phyloP scores from a whole-genome alignment of 305 asterid genomes.

The Rubia peregrina region DNA sequence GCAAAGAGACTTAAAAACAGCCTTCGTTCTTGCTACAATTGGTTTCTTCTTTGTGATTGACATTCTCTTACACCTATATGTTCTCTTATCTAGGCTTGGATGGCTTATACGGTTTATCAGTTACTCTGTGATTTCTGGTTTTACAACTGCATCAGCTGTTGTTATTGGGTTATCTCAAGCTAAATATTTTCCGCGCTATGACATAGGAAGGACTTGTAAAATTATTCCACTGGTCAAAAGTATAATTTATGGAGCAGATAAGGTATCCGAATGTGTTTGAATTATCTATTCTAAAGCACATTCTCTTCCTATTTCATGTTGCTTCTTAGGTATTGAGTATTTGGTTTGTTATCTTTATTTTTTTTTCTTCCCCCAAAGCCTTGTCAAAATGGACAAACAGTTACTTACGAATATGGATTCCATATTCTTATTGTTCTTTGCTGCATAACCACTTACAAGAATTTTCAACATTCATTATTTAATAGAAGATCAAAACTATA shows the following conservation, averaged over 20 bases:
- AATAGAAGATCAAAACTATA: background rate
- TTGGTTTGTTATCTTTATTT: background rate
- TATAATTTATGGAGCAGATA: slow-evolving; percentile 72
- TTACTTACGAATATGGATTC: background rate
- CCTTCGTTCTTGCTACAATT: background rate
- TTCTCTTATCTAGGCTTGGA: slow-evolving; percentile 66
- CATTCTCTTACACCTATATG: slow-evolving; percentile 22
- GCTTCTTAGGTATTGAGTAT: background rate
- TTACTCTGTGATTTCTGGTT: slow-evolving; percentile 99
- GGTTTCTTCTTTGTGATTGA: background rate
- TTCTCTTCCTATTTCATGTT: background rate
- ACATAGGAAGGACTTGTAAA: slow-evolving; percentile 84
- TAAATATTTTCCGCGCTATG: slow-evolving; percentile 92
- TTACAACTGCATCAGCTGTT: slow-evolving; percentile 98
- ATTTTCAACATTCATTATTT: background rate
- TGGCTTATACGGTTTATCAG: slow-evolving; percentile 99
- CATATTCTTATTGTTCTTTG: background rate
- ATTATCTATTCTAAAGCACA: slow-evolving; percentile 2
- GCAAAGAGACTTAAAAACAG: background rate
- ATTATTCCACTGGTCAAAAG: slow-evolving; percentile 77
- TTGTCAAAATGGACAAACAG: background rate
- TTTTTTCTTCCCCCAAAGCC: background rate
- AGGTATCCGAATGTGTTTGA: slow-evolving; percentile 37
- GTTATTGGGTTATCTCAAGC: slow-evolving; percentile 96
- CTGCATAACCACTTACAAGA: background rate